Evolutionary conservation across 2,329 filamentous ascomycete species (phyloP).

Genomic region (Aspergillus uvarum): DNA sequence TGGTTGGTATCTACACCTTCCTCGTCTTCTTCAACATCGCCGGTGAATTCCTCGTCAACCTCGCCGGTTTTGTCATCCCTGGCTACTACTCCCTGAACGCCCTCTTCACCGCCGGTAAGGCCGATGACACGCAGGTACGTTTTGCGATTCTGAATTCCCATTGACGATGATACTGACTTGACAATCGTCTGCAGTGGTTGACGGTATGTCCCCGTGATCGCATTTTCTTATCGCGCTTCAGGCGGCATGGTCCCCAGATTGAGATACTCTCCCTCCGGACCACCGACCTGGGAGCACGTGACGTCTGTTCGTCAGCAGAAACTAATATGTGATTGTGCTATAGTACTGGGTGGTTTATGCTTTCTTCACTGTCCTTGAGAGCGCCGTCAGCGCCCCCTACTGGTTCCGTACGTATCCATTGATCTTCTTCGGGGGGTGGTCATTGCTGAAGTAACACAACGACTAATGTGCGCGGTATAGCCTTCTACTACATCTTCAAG

Average conservation of each 20-base stretch:
- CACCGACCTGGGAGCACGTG: constrained; percentile 23
- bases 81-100: constrained; percentile 67
- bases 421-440: constrained; percentile 21
- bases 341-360: constrained; percentile 69
- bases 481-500: constrained; percentile 99
- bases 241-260: neutral
- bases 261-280: neutral
- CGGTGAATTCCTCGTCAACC: constrained; percentile 67
- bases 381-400: constrained; percentile 65
- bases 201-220: constrained; percentile 47
- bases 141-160: neutral
- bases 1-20: constrained; percentile 67
- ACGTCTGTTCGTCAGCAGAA: constrained; percentile 14
- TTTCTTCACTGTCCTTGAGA: constrained; percentile 66
- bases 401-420: constrained; percentile 58
- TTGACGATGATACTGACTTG: constrained; percentile 12
- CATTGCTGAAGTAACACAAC: neutral
- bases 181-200: constrained; percentile 54
- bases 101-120: constrained; percentile 59
- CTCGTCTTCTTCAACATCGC: constrained; percentile 71
- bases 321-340: constrained; percentile 19
- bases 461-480: constrained; percentile 26
- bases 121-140: constrained; percentile 65
- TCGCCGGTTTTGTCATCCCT: constrained; percentile 64
- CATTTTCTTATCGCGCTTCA: constrained; percentile 9